Conservation (phyloP, 768 basidiomycete genomes). For the Lactarius hengduanensis region DNA sequence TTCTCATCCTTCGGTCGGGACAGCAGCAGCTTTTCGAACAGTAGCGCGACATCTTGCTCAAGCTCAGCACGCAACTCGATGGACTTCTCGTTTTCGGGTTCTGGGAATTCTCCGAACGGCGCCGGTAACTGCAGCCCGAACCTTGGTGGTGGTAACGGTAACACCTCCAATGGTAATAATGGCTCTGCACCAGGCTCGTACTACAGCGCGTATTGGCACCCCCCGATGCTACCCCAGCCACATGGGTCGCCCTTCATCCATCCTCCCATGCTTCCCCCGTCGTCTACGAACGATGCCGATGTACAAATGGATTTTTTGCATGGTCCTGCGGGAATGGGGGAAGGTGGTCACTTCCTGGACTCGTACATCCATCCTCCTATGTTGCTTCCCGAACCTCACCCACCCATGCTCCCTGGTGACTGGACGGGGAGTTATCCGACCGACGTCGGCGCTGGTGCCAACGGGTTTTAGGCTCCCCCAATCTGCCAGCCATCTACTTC, state of each 20-base stretch:
- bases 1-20: slow-evolving; percentile 46
- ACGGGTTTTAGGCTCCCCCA: slow-evolving; percentile 37
- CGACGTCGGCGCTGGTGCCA: slow-evolving; percentile 31
- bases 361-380: slow-evolving; percentile 57
- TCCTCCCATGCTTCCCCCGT: slow-evolving; percentile 61
- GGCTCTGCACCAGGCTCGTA: slow-evolving; percentile 40
- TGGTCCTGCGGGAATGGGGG: slow-evolving; percentile 60
- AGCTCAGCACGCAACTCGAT: slow-evolving; percentile 63
- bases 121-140: slow-evolving; percentile 27
- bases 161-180: slow-evolving; percentile 4
- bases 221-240: slow-evolving; percentile 58
- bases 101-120: slow-evolving; percentile 49
- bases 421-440: slow-evolving; percentile 32
- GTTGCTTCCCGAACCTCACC: slow-evolving; percentile 44
- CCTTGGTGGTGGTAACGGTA: slow-evolving; percentile 1
- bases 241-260: slow-evolving; percentile 60
- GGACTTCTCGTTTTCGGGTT: slow-evolving; percentile 56
- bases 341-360: slow-evolving; percentile 54
- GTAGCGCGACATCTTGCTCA: slow-evolving; percentile 51
- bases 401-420: slow-evolving; percentile 39
- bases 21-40: slow-evolving; percentile 45
- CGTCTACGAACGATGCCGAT: slow-evolving; percentile 41
- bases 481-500: slow-evolving; percentile 15
- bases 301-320: slow-evolving; percentile 74
- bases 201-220: slow-evolving; percentile 67